These are phyloP conservation scores for Castanopsis chinensis DNA, from an alignment of 306 rosid genomes.

Conservation along the genomic window DNA sequence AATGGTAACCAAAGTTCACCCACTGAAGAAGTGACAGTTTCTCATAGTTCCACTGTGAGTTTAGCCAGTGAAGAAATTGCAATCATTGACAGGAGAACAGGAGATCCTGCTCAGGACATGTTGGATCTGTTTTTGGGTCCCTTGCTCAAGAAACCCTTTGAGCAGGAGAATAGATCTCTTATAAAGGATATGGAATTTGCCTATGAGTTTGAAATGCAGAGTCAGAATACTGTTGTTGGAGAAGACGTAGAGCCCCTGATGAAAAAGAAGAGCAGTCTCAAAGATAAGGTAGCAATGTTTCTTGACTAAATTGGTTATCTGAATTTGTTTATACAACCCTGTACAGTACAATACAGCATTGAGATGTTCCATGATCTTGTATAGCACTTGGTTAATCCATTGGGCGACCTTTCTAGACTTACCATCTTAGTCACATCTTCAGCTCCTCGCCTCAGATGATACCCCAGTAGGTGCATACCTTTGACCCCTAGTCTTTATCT, in stretches of 20 bases:
- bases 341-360: not conserved
- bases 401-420: not conserved
- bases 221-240: constrained; percentile 23
- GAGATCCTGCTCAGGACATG: constrained; percentile 81
- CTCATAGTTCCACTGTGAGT: constrained; percentile 25
- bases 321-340: not conserved
- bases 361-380: not conserved
- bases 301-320: constrained; percentile 44
- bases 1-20: constrained; percentile 23
- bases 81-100: constrained; percentile 28
- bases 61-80: constrained; percentile 25
- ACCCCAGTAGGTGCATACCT: constrained; percentile 1
- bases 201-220: constrained; percentile 28
- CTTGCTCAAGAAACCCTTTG: constrained; percentile 50
- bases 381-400: not conserved
- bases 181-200: constrained; percentile 29
- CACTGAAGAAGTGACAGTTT: constrained; percentile 21
- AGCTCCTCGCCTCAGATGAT: not conserved
- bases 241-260: constrained; percentile 42
- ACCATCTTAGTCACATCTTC: not conserved
- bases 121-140: constrained; percentile 77
- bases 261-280: constrained; percentile 65
- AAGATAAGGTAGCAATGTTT: constrained; percentile 62
- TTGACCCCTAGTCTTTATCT: not conserved
- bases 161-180: constrained; percentile 40